Evolutionary conservation across 1,284 basidiomycete genomes (phyloP).

Genomic region (Apiotrichum domesticum): DNA sequence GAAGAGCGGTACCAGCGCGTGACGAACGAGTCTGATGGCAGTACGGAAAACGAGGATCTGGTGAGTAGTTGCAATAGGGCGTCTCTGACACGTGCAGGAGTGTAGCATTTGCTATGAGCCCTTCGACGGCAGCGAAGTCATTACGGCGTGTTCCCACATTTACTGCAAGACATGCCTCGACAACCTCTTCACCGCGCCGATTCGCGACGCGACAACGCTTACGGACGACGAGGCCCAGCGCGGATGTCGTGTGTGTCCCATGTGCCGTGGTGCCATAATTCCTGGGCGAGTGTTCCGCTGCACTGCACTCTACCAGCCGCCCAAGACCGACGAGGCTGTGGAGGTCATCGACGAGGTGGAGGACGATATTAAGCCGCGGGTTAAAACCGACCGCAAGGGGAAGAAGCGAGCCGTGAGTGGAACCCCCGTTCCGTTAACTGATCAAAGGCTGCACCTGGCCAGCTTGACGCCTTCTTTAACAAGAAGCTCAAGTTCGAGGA

Average conservation of each 20-base stretch:
- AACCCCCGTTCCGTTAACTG: background rate
- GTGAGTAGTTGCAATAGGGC: conserved; percentile 3
- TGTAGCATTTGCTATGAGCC: conserved; percentile 41
- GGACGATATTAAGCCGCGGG: conserved; percentile 4
- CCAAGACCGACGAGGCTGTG: conserved; percentile 59
- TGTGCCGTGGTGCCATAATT: conserved; percentile 36
- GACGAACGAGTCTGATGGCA: conserved; percentile 2
- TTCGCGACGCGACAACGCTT: conserved; percentile 21
- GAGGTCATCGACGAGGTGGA: conserved; percentile 6
- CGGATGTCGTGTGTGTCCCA: conserved; percentile 36
- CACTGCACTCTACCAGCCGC: conserved; percentile 32
- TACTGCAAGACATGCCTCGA: conserved; percentile 40
- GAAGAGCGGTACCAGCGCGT: conserved; percentile 22
- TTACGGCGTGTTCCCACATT: conserved; percentile 40
- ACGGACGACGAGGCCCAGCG: conserved; percentile 27
- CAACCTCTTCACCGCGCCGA: conserved; percentile 28
- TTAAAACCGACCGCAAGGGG: conserved; percentile 21
- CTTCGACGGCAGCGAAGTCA: conserved; percentile 27
- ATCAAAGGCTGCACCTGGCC: background rate
- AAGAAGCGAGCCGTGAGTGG: conserved; percentile 30
- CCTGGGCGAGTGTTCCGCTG: conserved; percentile 33
- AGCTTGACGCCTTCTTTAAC: conserved; percentile 1
- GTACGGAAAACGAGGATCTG: conserved; percentile 8
- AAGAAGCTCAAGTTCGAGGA: conserved; percentile 6
- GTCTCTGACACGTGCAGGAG: conserved; percentile 10